phyloP scores from a whole-genome alignment of 2,329 filamentous ascomycete species.

The Beauveria caledonica region DNA sequence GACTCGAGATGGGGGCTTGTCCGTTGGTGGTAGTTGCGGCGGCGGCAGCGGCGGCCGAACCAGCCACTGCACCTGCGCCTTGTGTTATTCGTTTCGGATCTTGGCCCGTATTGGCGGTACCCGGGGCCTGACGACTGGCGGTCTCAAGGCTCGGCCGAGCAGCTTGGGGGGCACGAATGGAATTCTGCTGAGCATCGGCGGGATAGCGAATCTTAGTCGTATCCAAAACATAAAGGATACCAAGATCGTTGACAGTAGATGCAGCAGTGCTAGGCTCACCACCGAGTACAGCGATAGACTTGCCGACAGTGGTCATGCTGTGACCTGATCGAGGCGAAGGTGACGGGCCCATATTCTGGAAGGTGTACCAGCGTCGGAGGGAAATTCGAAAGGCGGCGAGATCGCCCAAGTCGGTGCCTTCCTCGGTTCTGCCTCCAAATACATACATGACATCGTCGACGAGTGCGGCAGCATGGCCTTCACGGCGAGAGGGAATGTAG shows the following conservation, averaged over 20 bases:
- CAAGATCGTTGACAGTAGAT: conserved; percentile 73
- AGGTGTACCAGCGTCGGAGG: conserved; percentile 93
- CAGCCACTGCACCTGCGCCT: conserved; percentile 22
- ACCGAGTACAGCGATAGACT: conserved; percentile 84
- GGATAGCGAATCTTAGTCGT: conserved; percentile 96
- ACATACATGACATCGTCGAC: conserved; percentile 99
- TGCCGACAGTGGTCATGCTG: conserved; percentile 93
- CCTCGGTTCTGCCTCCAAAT: conserved; percentile 91
- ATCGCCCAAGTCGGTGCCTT: conserved; percentile 86
- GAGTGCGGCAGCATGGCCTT: conserved; percentile 87
- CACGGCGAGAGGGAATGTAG: conserved; percentile 87
- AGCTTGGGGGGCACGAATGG: conserved; percentile 13
- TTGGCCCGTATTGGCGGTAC: conserved; percentile 37
- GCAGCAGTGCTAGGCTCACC: conserved; percentile 89
- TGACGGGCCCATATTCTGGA: conserved; percentile 98
- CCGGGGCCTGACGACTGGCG: conserved; percentile 6
- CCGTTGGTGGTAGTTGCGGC: conserved; percentile 15
- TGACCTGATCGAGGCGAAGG: conserved; percentile 91
- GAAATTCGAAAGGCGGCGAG: conserved; percentile 70
- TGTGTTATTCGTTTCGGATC: conserved; percentile 43
- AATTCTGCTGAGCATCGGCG: conserved; percentile 52
- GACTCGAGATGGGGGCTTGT: not conserved
- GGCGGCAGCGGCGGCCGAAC: not conserved
- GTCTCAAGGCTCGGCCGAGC: conserved; percentile 18
- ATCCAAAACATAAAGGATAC: conserved; percentile 84